Conservation (phyloP, 108 stramenopile genomes). For the Cylindrotheca fusiformis region DNA sequence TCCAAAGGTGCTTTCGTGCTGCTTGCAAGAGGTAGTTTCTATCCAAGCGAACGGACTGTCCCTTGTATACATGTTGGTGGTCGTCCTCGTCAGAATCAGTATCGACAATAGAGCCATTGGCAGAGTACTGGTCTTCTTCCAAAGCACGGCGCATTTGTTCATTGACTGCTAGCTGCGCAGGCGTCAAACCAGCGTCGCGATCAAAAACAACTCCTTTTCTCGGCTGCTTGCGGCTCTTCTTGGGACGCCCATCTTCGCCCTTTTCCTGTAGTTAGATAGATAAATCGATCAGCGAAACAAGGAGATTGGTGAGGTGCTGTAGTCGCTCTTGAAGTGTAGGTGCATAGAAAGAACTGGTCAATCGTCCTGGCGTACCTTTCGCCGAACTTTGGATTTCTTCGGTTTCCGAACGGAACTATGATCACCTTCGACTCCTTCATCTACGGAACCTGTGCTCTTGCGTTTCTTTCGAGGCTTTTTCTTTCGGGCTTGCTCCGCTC, state of each 20-base stretch:
- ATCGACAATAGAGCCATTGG: constrained; percentile 68
- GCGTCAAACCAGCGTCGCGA: constrained; percentile 21
- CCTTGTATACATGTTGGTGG: constrained; percentile 40
- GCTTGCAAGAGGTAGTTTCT: constrained; percentile 39
- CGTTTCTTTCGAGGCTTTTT: constrained; percentile 40
- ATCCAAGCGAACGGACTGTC: constrained; percentile 49
- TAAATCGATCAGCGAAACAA: not conserved
- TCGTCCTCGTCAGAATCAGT: constrained; percentile 59
- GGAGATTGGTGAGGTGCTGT: not conserved
- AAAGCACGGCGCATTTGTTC: constrained; percentile 84
- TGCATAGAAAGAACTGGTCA: not conserved
- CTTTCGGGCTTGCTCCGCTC: not conserved
- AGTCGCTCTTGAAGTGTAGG: not conserved
- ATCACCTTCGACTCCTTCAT: constrained; percentile 4
- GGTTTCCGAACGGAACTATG: not conserved
- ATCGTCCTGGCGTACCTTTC: constrained; percentile 21
- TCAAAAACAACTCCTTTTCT: constrained; percentile 7
- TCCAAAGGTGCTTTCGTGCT: constrained; percentile 39
- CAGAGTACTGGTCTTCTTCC: constrained; percentile 86
- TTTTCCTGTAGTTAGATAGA: constrained; percentile 22
- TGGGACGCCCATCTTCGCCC: constrained; percentile 28
- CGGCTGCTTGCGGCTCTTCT: constrained; percentile 35
- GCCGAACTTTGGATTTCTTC: constrained; percentile 30
- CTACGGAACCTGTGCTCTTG: constrained; percentile 5
- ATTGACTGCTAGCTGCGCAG: constrained; percentile 73